Evolutionary conservation across 2,329 filamentous ascomycete species (phyloP).

Genomic region (Nakataea oryzae): DNA sequence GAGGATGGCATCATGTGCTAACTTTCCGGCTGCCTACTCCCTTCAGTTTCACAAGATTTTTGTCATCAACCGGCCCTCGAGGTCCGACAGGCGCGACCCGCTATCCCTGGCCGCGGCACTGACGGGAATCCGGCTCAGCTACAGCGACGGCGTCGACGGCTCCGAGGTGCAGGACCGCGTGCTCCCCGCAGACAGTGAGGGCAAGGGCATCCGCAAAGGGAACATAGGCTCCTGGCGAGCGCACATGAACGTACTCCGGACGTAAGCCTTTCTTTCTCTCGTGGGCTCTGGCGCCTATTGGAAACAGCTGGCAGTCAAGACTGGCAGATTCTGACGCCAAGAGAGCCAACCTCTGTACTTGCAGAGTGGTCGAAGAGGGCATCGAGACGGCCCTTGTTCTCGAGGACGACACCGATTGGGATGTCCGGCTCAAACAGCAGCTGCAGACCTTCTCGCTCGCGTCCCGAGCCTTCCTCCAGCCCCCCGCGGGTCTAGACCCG

Average conservation of each 20-base stretch:
- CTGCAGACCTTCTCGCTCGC: slow-evolving; percentile 28
- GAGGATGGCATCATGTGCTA: no score
- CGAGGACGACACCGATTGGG: slow-evolving; percentile 50
- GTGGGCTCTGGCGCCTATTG: background rate
- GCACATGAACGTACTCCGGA: slow-evolving; percentile 26
- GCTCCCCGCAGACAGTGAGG: slow-evolving; percentile 19
- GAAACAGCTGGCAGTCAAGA: background rate
- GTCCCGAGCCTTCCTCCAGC: slow-evolving; percentile 22
- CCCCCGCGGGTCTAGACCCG: slow-evolving; percentile 9
- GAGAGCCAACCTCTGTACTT: background rate
- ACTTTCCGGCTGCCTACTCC: background rate
- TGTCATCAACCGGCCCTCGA: slow-evolving; percentile 37
- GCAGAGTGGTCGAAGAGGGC: slow-evolving; percentile 30
- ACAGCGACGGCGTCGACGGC: slow-evolving; percentile 32
- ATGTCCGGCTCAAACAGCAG: slow-evolving; percentile 37
- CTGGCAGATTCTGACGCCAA: background rate
- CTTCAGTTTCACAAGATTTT: slow-evolving; percentile 40
- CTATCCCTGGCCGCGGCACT: slow-evolving; percentile 35
- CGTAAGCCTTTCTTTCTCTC: slow-evolving; percentile 11
- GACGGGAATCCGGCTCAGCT: slow-evolving; percentile 31
- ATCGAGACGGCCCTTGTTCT: slow-evolving; percentile 38
- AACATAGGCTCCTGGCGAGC: slow-evolving; percentile 28
- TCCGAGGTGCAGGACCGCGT: slow-evolving; percentile 24
- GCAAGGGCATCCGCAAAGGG: slow-evolving; percentile 18
- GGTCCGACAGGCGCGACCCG: slow-evolving; percentile 39